Base-by-base conservation (phyloP, 164 flowering plant genomes). In the Umbellularia californica region DNA sequence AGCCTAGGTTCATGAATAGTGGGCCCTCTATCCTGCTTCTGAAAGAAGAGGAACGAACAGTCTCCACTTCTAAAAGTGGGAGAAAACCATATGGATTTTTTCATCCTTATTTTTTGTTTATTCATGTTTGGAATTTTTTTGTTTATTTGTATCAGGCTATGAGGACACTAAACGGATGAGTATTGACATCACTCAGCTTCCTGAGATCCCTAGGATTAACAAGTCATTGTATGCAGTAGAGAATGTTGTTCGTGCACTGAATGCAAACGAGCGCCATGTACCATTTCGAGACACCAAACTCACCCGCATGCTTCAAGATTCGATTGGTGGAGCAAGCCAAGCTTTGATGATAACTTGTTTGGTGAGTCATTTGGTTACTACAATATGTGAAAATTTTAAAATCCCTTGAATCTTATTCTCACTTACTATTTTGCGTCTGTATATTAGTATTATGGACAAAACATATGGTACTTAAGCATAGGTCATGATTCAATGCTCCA, bases 201-300 rank as follows among this genome's bases (percentile, higher is more conserved):
- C 65, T 62, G 93, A 90, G 76, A 84, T 69, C 63, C 77, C 83
- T 15, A 87, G 80, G 77, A 76, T 78, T 1, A 87, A 65, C 11
- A 90, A 85, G 77, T 78, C 81, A 28, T 58, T 81, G 12, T 76
- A 83, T 80, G 89, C 91, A 10, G 65, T 92, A 15, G 79, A 83
- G 22, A 92, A 89, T 81, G 94, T 91, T 55, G 65, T 88, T 5
- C 68, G 82, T 74, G 89, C 94, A 51, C 68, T 92, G 73, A 90
- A 84, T 71, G 74, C 84, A 25, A 88, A 81, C 51, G 90, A 86
- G 58, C 15, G 20, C 17, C 88, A 82, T 69, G 89, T 91, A 5
- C 95, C 94, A 35, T 92, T 82, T 62, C 87, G 95, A 13, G 95
- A 88, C 72, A 85, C 94, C 79, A 91, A 88, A 79, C 82, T 92